Evolutionary conservation across 129 eudicot genomes (phyloP).

Genomic region (Lactuca saligna): DNA sequence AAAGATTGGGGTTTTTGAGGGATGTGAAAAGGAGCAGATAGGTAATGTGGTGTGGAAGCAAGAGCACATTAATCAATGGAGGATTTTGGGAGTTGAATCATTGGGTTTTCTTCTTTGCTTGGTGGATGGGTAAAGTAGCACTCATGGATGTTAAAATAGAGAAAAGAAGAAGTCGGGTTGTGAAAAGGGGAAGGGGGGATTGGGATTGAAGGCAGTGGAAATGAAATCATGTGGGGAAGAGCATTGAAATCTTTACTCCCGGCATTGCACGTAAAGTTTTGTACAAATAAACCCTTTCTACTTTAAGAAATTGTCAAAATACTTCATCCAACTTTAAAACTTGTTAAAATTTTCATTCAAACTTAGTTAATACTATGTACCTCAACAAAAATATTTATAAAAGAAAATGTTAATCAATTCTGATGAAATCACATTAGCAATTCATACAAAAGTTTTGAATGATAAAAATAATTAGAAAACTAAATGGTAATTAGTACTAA

Average conservation of each 20-base stretch:
- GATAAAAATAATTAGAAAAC: too few relatives aligned
- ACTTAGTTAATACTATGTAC: too few relatives aligned
- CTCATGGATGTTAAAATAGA: slow-evolving; percentile 36
- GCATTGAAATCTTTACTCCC: not conserved
- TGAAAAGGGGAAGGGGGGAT: not conserved
- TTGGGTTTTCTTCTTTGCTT: slow-evolving; percentile 33
- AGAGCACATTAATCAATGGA: slow-evolving; percentile 19
- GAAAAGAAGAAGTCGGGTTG: slow-evolving; percentile 17
- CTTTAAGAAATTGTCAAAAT: not conserved
- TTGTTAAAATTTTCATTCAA: too few relatives aligned
- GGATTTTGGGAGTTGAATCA: slow-evolving; percentile 25
- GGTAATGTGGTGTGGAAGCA: slow-evolving; percentile 28
- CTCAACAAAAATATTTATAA: not conserved
- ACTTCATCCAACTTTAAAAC: not conserved
- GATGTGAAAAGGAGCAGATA: not conserved
- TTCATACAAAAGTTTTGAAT: too few relatives aligned
- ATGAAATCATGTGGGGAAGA: slow-evolving; percentile 15
- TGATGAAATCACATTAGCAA: too few relatives aligned
- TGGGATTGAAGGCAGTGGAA: slow-evolving; percentile 5
- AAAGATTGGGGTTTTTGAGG: slow-evolving; percentile 20
- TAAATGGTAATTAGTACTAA: too few relatives aligned
- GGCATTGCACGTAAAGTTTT: not conserved
- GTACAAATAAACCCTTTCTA: slow-evolving; percentile 14
- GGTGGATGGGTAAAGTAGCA: slow-evolving; percentile 47
- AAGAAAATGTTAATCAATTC: too few relatives aligned